Evolutionary conservation across 441 rosid genomes (phyloP), one percentile per base, ranked within the genome.

Genomic region (Bruguiera hainesii): DNA sequence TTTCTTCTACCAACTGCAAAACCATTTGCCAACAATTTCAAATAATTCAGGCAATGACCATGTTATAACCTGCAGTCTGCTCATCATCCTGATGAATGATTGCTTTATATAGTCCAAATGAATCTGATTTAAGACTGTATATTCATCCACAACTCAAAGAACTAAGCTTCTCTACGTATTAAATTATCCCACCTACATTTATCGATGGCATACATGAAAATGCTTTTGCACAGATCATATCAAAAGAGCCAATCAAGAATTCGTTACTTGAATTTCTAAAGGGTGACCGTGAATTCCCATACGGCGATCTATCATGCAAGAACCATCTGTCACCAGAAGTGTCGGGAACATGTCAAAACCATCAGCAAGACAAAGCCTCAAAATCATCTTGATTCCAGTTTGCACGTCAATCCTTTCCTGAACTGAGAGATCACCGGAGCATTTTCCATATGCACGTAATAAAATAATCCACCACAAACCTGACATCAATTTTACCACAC

Each of bases 271-370:
- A 60, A 93, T 91, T 80, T 93, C 98, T 25, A 93, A 83, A 60
- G 98, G 97, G 63, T 89, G 98, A 35, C 97, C 97, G 66, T 91
- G 98, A 67, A 93, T 89, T 72, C 97, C 96, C 98, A 93, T 87
- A 11, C 95, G 88, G 13, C 97, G 95, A 78, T 89, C 97, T 74
- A 91, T 86, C 97, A 93, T 93, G 83, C 98, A 93, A 71, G 97
- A 87, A 74, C 97, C 96, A 67, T 91, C 98, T 0, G 96, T 91
- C 19, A 93, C 98, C 75, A 93, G 58, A 75, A 93, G 82, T 25
- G 97, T 89, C 19, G 97, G 97, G 71, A 93, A 93, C 98, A 91
- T 91, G 74, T 91, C 97, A 71, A 93, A 93, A 64, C 96, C 97
- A 72, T 93, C 98, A 10, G 96, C 91, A 66, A 93, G 84, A 76